Percentiles rank a stretch among this genome's conserved stretches.
phyloP scores from a whole-genome alignment of 306 rosid genomes.

The Nissolia schottii region DNA sequence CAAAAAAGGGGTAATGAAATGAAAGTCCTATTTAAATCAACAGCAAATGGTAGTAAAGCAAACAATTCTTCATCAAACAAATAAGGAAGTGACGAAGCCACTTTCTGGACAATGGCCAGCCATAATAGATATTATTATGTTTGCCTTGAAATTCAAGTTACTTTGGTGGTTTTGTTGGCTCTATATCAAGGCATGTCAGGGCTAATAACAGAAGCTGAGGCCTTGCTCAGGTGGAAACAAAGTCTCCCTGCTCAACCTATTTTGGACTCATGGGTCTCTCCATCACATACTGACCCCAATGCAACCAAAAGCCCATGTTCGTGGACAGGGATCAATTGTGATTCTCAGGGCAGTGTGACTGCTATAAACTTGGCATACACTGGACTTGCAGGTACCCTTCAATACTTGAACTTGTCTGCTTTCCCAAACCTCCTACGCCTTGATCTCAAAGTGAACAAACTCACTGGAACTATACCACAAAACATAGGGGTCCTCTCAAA shows the following conservation, averaged over 20 bases:
- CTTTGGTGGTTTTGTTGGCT: not conserved
- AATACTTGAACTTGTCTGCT: slow-evolving; percentile 40
- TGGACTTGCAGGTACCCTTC: slow-evolving; percentile 48
- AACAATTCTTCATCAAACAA: not conserved
- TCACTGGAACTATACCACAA: slow-evolving; percentile 43
- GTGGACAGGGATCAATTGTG: slow-evolving; percentile 53
- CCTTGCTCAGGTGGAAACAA: slow-evolving; percentile 48
- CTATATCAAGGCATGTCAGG: not conserved
- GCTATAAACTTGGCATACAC: slow-evolving; percentile 40
- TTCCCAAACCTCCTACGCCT: slow-evolving; percentile 55
- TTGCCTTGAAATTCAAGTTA: not conserved
- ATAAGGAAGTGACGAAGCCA: not conserved
- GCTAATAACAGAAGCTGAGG: slow-evolving; percentile 34
- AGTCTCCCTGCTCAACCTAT: slow-evolving; percentile 44
- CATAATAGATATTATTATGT: not conserved
- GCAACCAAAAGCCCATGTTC: slow-evolving; percentile 37
- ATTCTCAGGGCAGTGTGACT: slow-evolving; percentile 24
- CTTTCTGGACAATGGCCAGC: slow-evolving; percentile 9
- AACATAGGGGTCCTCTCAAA: slow-evolving; percentile 44
- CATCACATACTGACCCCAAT: too few species aligned
- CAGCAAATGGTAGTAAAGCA: not conserved
- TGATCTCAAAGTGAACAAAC: slow-evolving; percentile 45
- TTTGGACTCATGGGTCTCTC: slow-evolving; percentile 42
- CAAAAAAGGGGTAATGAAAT: too few species aligned
- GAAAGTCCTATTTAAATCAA: not conserved